Evolutionary conservation across 495 filamentous ascomycete species (phyloP), one percentile per base, ranked within the genome.

Genomic region (Aspergillus panamensis): DNA sequence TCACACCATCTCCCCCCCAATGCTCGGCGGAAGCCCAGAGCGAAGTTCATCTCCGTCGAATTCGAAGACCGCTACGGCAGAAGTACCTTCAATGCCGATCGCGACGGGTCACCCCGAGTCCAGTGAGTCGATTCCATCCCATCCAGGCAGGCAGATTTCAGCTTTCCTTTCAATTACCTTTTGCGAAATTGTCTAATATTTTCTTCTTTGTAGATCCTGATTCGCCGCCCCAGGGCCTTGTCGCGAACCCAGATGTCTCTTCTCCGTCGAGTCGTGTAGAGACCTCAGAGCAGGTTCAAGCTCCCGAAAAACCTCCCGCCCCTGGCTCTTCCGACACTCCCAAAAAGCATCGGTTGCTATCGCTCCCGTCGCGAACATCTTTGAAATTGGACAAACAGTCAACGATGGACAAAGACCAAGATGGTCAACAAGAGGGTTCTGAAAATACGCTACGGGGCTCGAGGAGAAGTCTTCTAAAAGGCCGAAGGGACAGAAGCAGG

Each of bases 401-500:
- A 35, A 84, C 81, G 1, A 72, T 81, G 39, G 85, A 83, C 48
- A 77, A 86, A 61, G 86, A 82, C 60, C 87, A 88, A 48, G 83
- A 82, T 48, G 84, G 82, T 37, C 80, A 79, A 33, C 82, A 78
- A 59, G 85, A 89, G 64, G 80, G 71, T 80, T 85, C 67, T 75
- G 81, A 69, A 73, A 80, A 58, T 76, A 80, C 65, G 74, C 82
- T 65, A 76, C 78, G 77, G 75, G 81, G 70, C 78, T 84, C 90
- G 48, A 89, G 84, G 71, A 79, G 82, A 58, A 92, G 87, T 71
- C 82, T 91, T 58, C 77, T 86, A 32, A 85, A 81, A 54, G 78
- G 80, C 63, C 79, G 83, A 63, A 80, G 86, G 59, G 87, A 88
- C 71, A 83, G 84, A 48, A 92, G 86, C 72, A 81, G 84, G 53